Evolutionary conservation across 1,139 yeast species (phyloP).

Genomic region (Zhuliangozyma blackwelliae): DNA sequence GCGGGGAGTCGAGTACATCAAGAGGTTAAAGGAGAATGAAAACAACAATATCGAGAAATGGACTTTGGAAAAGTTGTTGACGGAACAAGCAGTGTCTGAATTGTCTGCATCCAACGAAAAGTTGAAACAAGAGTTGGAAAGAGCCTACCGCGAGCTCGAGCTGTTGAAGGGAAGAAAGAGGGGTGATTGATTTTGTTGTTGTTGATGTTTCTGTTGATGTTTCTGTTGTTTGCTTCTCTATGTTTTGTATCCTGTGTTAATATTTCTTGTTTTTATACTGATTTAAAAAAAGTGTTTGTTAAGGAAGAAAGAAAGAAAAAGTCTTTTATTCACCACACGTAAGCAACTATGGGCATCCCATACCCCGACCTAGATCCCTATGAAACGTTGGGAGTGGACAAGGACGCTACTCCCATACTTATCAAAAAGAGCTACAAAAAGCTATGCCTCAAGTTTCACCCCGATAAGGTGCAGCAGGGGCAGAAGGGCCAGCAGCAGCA

Average conservation of each 20-base stretch:
- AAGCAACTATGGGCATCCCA: constrained; percentile 31
- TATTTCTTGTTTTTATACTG: not conserved
- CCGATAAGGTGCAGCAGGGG: constrained; percentile 61
- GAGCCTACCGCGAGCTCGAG: constrained; percentile 91
- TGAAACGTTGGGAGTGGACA: constrained; percentile 45
- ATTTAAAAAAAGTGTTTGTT: not conserved
- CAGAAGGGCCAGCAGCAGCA: constrained; percentile 4
- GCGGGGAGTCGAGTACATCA: constrained; percentile 85
- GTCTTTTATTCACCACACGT: not conserved
- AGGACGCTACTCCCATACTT: constrained; percentile 44
- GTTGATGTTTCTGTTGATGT: too few relatives aligned
- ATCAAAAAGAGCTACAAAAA: constrained; percentile 72
- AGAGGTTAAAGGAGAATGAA: constrained; percentile 83
- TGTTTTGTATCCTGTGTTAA: not conserved
- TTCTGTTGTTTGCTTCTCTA: too few relatives aligned
- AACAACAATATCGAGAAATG: constrained; percentile 86
- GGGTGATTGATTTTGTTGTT: not conserved
- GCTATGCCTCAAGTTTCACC: constrained; percentile 68
- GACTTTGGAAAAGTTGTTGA: constrained; percentile 85
- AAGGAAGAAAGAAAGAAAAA: not conserved
- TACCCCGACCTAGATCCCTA: constrained; percentile 67
- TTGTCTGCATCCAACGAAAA: constrained; percentile 25
- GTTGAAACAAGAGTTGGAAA: constrained; percentile 42
- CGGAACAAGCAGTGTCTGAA: constrained; percentile 80
- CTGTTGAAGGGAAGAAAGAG: constrained; percentile 53